A percentile compares a stretch with the other conserved stretches of the same genome.
phyloP scores from a whole-genome alignment of 306 rosid species.

The Dicorynia guianensis region DNA sequence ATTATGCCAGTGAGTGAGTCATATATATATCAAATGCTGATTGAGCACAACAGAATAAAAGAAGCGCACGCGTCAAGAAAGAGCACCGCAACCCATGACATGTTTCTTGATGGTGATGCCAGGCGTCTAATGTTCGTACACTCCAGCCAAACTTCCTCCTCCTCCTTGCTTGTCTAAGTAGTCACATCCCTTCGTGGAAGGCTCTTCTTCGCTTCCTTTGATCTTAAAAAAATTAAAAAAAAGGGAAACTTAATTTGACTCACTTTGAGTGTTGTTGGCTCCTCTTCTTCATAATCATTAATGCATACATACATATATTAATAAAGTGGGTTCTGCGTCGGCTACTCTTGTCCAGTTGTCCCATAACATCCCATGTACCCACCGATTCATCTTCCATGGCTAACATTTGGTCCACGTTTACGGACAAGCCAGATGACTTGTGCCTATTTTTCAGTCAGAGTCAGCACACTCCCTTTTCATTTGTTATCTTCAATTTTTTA shows the following conservation, averaged over 20 bases:
- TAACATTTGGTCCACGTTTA: conserved; percentile 32
- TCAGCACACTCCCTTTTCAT: background rate
- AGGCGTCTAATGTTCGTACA: conserved; percentile 50
- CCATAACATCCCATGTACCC: conserved; percentile 36
- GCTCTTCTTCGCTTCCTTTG: no score
- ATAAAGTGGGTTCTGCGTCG: conserved; percentile 19
- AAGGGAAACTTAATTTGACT: background rate
- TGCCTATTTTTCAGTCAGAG: conserved; percentile 1
- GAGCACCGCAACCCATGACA: conserved; percentile 51
- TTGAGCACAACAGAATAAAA: background rate
- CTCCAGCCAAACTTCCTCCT: conserved; percentile 29
- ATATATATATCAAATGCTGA: background rate
- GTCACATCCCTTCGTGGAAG: no score
- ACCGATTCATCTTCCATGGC: background rate
- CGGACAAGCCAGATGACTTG: conserved; percentile 1
- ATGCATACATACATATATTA: no score
- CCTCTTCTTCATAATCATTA: no score
- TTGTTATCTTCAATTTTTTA: background rate
- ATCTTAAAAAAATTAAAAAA: no score
- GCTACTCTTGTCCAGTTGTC: conserved; percentile 38
- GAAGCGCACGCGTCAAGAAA: conserved; percentile 22
- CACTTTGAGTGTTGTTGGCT: background rate
- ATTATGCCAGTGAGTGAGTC: background rate
- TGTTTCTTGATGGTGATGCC: conserved; percentile 62
- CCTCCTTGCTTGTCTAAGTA: background rate